These are phyloP conservation scores for Aspergillus panamensis DNA, from an alignment of 495 filamentous ascomycete species.

Conservation along the genomic window DNA sequence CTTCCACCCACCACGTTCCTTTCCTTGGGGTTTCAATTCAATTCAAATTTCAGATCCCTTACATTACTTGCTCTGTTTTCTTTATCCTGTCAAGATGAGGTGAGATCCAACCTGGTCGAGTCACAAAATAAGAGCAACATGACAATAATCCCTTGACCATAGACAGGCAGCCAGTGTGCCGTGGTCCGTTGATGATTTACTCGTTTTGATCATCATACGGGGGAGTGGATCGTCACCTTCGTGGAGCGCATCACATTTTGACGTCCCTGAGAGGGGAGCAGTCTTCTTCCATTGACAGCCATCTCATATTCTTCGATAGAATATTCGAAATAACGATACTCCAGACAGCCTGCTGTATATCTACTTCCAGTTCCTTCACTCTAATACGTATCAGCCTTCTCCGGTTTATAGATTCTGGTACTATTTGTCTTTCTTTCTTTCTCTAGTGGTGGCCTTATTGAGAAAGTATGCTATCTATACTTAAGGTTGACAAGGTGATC, in stretches of 20 bases:
- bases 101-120: background rate
- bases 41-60: background rate
- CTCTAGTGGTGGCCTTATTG: background rate
- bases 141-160: background rate
- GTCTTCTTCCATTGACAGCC: background rate
- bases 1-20: constrained; percentile 1
- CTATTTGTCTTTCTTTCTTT: background rate
- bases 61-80: background rate
- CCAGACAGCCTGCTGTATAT: too few species aligned
- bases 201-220: constrained; percentile 14
- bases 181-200: constrained; percentile 2
- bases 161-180: background rate
- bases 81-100: constrained; percentile 1
- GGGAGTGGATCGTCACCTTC: constrained; percentile 13
- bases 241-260: constrained; percentile 13
- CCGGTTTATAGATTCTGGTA: too few species aligned
- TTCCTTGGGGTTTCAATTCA: background rate
- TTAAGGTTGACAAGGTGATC: background rate
- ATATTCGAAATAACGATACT: too few species aligned
- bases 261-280: constrained; percentile 13
- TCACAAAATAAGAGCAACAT: background rate
- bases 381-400: too few species aligned
- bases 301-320: background rate
- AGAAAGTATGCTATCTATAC: background rate
- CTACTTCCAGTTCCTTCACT: too few species aligned